phyloP scores from a whole-genome alignment of 441 rosid genomes.

The Metrosideros polymorpha region DNA sequence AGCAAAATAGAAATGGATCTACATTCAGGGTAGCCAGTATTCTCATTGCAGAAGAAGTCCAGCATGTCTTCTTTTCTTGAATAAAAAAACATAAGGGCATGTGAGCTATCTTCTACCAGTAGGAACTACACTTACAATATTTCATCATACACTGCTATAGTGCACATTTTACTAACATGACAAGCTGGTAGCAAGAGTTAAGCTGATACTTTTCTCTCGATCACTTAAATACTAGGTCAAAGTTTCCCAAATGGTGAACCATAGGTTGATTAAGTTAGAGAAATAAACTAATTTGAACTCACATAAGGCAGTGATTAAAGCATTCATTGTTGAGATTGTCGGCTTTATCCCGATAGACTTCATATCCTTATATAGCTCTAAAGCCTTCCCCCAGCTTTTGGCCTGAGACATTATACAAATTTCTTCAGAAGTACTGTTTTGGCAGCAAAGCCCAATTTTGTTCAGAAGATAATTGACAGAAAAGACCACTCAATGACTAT shows the following conservation, averaged over 20 bases:
- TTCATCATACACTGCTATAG: background rate
- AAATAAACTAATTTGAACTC: conserved; percentile 24
- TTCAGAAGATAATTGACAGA: background rate
- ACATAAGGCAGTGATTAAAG: conserved; percentile 82
- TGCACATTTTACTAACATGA: background rate
- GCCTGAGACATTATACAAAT: conserved; percentile 31
- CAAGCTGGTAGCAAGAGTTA: background rate
- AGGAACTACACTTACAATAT: background rate
- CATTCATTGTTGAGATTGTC: conserved; percentile 76
- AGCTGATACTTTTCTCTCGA: background rate
- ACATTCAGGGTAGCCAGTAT: background rate
- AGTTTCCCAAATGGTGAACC: background rate
- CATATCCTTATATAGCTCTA: conserved; percentile 62
- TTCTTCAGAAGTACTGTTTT: no score
- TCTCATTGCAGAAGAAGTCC: background rate
- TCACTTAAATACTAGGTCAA: background rate
- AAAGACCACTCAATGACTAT: background rate
- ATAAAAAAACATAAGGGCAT: background rate
- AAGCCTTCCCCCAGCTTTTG: conserved; percentile 77
- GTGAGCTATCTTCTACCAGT: background rate
- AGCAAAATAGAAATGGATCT: background rate
- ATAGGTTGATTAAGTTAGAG: background rate
- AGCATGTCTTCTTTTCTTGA: background rate
- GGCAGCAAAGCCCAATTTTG: no score
- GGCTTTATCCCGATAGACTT: conserved; percentile 55